Conservation (phyloP, 306 rosid species). For the Cicer arietinum region DNA sequence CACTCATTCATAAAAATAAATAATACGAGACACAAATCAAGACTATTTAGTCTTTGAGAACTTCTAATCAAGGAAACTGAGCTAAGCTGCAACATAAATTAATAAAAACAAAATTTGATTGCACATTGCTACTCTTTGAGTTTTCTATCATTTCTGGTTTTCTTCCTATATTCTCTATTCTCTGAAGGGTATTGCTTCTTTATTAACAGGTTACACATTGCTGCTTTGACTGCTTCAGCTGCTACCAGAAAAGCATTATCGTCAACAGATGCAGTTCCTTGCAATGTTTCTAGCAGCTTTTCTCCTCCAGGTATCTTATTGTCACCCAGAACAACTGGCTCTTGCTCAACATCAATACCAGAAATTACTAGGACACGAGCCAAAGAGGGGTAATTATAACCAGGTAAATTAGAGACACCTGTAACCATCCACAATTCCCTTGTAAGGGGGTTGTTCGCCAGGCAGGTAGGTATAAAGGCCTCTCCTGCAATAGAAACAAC, state of each 20-base stretch:
- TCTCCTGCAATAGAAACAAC: constrained; percentile 70
- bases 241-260: constrained; percentile 68
- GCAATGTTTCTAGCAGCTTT: constrained; percentile 71
- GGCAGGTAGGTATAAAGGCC: constrained; percentile 80
- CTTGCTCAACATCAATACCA: constrained; percentile 51
- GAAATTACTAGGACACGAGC: constrained; percentile 70
- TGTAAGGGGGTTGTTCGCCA: constrained; percentile 52
- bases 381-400: constrained; percentile 53
- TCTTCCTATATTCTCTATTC: constrained; percentile 79
- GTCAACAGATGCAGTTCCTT: constrained; percentile 73
- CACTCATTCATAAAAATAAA: constrained; percentile 35
- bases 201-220: constrained; percentile 80
- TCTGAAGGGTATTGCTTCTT: constrained; percentile 85
- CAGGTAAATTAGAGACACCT: constrained; percentile 75
- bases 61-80: constrained; percentile 2
- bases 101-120: constrained; percentile 7
- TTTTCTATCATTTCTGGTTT: constrained; percentile 88
- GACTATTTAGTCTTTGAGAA: background rate
- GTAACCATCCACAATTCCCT: constrained; percentile 83
- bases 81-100: constrained; percentile 32
- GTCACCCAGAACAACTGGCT: constrained; percentile 58
- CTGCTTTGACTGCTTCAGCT: constrained; percentile 86
- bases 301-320: constrained; percentile 69
- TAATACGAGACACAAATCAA: constrained; percentile 6
- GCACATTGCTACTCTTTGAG: constrained; percentile 45